Conservation (phyloP, 495 filamentous ascomycete species). For the Aspergillus mulundensis region DNA sequence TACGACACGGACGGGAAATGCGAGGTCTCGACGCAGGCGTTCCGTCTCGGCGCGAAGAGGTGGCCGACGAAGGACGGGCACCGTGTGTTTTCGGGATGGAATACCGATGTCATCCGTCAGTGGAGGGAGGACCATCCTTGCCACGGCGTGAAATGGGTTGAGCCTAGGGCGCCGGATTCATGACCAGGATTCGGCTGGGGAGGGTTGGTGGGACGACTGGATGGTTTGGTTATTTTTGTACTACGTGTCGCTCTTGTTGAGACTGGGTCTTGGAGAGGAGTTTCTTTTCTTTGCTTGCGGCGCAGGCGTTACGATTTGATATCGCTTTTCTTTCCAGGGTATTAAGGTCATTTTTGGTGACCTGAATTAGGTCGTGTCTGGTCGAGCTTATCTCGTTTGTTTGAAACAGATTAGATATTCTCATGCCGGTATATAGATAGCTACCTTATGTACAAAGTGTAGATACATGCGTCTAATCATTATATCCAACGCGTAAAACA, state of each 20-base stretch:
- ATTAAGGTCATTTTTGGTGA: not conserved
- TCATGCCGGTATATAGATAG: not conserved
- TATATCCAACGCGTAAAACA: not conserved
- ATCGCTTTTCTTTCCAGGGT: not conserved
- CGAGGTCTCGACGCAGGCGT: conserved; percentile 13
- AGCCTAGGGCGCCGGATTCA: not conserved
- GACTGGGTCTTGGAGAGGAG: not conserved
- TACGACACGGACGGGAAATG: conserved; percentile 8
- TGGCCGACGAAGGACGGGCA: conserved; percentile 1
- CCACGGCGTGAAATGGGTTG: conserved; percentile 11
- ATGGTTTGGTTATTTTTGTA: not conserved
- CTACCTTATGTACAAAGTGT: conserved; percentile 3
- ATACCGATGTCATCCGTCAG: conserved; percentile 10
- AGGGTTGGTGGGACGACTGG: not conserved
- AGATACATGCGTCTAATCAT: conserved; percentile 4
- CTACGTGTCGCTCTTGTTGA: not conserved
- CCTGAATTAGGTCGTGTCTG: not conserved
- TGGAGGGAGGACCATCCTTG: conserved; percentile 13
- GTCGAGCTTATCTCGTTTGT: not conserved
- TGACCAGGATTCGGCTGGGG: not conserved
- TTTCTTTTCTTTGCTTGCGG: not conserved
- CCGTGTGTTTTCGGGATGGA: conserved; percentile 15
- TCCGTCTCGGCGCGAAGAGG: conserved; percentile 9
- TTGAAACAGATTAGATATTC: conserved; percentile 1
- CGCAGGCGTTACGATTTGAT: not conserved